Evolutionary conservation across 495 filamentous ascomycete species (phyloP).

Genomic region (Echria macrotheca): DNA sequence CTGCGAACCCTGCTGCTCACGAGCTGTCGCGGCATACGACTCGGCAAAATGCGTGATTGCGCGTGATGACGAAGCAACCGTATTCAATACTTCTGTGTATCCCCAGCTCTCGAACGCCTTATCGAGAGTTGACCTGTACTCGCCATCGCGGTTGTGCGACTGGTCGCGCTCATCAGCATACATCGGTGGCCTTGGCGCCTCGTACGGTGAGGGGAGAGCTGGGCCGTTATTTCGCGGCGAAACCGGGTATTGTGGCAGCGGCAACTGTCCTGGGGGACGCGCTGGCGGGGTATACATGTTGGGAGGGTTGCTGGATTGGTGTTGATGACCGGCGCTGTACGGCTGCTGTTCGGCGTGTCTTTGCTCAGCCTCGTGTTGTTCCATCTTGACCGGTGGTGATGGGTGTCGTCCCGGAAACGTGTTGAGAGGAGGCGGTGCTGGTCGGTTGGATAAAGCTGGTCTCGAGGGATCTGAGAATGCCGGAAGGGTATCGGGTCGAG

Average conservation of each 20-base stretch:
- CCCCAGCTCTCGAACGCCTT: constrained; percentile 38
- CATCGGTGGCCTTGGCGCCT: constrained; percentile 31
- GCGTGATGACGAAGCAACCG: constrained; percentile 38
- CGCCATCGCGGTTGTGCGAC: constrained; percentile 23
- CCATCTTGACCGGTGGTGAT: constrained; percentile 26
- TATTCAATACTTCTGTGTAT: constrained; percentile 37
- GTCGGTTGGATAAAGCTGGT: constrained; percentile 21
- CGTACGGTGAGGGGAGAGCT: constrained; percentile 35
- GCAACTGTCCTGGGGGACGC: constrained; percentile 34
- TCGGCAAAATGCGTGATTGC: constrained; percentile 45
- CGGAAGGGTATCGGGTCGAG: constrained; percentile 26
- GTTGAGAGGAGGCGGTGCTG: constrained; percentile 29
- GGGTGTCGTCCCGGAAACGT: constrained; percentile 27
- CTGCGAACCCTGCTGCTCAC: constrained; percentile 42
- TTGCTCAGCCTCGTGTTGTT: constrained; percentile 23
- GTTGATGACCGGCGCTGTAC: constrained; percentile 21
- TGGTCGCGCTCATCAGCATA: constrained; percentile 37
- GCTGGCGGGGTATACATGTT: constrained; percentile 31
- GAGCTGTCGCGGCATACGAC: constrained; percentile 40
- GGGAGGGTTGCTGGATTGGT: constrained; percentile 24
- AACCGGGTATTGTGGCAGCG: constrained; percentile 38
- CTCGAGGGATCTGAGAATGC: constrained; percentile 31
- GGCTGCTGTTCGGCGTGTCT: constrained; percentile 22
- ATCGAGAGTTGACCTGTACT: constrained; percentile 37
- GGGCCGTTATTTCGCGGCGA: constrained; percentile 35